Base-by-base conservation (phyloP, 2,329 filamentous ascomycete species). In the Talaromyces islandicus region DNA sequence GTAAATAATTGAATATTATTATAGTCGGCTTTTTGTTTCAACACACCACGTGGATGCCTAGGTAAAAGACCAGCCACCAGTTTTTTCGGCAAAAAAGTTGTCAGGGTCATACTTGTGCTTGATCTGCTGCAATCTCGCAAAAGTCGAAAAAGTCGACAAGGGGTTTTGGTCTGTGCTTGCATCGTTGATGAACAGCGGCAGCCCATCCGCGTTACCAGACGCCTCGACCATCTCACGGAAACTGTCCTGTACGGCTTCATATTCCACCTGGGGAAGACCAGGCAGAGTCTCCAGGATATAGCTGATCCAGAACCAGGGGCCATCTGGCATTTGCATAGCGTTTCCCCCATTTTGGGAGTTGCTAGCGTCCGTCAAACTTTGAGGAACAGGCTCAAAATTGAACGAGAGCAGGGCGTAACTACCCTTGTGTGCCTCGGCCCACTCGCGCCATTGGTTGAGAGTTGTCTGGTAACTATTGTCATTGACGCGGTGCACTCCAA, bases 31-130 rank as follows among this genome's bases (percentile, higher is more conserved):
- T 38, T 38, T 38, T 35, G 5, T 35, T 38, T 17, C 5, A n/a
- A 38, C 17, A n/a, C 35, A n/a, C 4, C n/a, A 38, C 19, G 19
- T 2, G 30, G 4, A 32, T 19, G 32, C 10, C 38, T 17, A 70
- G 6, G 59, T 68, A 65, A 70, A 70, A 4, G 67, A 68, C 68
- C 68, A 70, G 14, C 68, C 68, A 2, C 68, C 68, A 7, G 68
- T 70, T 60, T 64, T 67, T 4, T 64, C 61, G n/a, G 56, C 64
- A 56, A 70, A 69, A 58, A 70, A 69, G 27, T 63, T 63, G 54
- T 75, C 66, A 0, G 77, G 75, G 58, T 79, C 77, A 46, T 76
- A 71, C 63, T 70, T 68, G 62, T 68, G 68, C 70, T 79, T 78
- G 30, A 78, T 68, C 56, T 65, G 63, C 54, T 69, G 66, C 56